These are phyloP conservation scores for Schizophyllum amplum DNA, from an alignment of 1,284 basidiomycete species.

Conservation along the genomic window DNA sequence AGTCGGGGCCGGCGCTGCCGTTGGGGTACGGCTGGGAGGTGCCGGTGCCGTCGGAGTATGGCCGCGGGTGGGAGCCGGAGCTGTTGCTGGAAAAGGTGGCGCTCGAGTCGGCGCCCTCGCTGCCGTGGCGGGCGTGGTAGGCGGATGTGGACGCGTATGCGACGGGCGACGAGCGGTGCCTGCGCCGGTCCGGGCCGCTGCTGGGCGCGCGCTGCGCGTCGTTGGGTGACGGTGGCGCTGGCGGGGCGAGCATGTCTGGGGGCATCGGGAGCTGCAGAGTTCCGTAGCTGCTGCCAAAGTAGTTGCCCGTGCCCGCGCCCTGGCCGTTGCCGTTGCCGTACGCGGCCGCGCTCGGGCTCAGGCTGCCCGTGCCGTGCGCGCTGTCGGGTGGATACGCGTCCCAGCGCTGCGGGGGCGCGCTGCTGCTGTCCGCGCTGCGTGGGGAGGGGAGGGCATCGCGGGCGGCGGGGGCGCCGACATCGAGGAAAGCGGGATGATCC, in stretches of 20 bases:
- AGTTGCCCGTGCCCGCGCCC: not conserved
- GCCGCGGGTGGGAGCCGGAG: not conserved
- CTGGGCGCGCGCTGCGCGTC: not conserved
- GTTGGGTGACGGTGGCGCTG: not conserved
- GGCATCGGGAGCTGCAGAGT: not conserved
- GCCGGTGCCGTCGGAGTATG: not conserved
- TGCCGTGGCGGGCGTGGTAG: not conserved
- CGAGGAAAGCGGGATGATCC: not conserved
- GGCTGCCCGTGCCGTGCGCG: no score
- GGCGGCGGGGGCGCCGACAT: not conserved
- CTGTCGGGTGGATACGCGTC: not conserved
- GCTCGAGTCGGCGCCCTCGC: not conserved
- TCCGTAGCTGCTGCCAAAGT: not conserved
- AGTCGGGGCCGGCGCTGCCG: no score
- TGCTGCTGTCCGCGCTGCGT: not conserved
- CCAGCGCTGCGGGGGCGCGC: not conserved
- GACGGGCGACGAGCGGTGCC: not conserved
- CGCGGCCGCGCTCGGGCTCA: no score
- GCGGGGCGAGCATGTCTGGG: not conserved
- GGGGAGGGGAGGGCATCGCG: not conserved
- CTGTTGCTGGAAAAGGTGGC: not conserved
- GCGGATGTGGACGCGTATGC: not conserved
- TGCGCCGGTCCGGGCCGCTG: not conserved
- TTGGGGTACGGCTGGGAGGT: not conserved
- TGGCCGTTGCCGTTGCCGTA: not conserved